phyloP scores from a whole-genome alignment of 2,329 filamentous ascomycete genomes.

The Fusarium bulbicola region DNA sequence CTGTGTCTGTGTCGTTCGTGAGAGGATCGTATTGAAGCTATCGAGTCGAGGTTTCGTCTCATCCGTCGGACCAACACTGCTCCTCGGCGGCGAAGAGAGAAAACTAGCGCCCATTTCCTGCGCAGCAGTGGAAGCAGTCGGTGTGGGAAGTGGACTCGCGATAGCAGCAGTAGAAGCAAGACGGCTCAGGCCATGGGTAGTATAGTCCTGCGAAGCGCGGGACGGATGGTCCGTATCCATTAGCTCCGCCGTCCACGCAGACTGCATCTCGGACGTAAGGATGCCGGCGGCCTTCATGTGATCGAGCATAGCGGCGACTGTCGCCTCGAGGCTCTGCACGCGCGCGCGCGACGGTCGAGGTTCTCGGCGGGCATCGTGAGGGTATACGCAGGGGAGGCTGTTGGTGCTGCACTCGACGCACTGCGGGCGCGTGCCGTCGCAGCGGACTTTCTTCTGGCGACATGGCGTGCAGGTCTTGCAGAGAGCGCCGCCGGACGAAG shows the following conservation, averaged over 20 bases:
- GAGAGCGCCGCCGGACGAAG: constrained; percentile 37
- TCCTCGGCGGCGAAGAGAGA: constrained; percentile 41
- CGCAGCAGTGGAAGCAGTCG: constrained; percentile 36
- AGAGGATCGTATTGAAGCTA: constrained; percentile 39
- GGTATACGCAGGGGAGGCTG: constrained; percentile 45
- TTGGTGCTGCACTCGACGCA: constrained; percentile 45
- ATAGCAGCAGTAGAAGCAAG: constrained; percentile 44
- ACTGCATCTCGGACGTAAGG: constrained; percentile 40
- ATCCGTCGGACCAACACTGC: constrained; percentile 41
- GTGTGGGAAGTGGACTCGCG: constrained; percentile 42
- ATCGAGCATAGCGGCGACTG: constrained; percentile 43
- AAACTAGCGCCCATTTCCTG: constrained; percentile 43
- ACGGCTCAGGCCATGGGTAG: constrained; percentile 40
- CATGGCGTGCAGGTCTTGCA: constrained; percentile 50
- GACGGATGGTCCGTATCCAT: constrained; percentile 38
- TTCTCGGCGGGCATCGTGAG: constrained; percentile 47
- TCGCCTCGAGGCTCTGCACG: constrained; percentile 45
- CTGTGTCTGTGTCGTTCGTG: constrained; percentile 23
- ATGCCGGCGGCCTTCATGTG: constrained; percentile 48
- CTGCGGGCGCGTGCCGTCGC: constrained; percentile 46
- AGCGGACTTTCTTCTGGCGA: constrained; percentile 49
- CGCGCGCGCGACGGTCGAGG: constrained; percentile 45
- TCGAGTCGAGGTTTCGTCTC: constrained; percentile 39
- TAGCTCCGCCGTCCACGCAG: constrained; percentile 41
- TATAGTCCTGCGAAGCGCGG: constrained; percentile 38